Conservation (phyloP, 2,329 filamentous ascomycete genomes). For the Fusarium beomiforme region DNA sequence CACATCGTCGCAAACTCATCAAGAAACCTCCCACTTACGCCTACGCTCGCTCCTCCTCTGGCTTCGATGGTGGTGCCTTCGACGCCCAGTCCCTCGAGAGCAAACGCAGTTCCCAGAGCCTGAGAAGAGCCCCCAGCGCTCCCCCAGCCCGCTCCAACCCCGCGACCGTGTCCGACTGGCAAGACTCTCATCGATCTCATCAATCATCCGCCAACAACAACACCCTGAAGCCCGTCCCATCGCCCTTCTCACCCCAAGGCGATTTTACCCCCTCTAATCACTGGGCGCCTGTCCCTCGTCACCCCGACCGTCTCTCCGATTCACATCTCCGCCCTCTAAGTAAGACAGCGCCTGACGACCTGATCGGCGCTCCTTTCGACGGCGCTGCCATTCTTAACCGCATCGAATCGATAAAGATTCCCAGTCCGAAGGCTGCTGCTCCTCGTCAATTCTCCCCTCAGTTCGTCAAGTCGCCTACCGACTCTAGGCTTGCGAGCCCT, state of each 20-base stretch:
- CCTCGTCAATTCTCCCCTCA: conserved; percentile 47
- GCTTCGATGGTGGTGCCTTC: conserved; percentile 59
- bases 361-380: conserved; percentile 74
- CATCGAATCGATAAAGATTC: conserved; percentile 62
- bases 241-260: conserved; percentile 57
- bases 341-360: conserved; percentile 59
- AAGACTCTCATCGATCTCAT: conserved; percentile 46
- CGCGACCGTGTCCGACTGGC: conserved; percentile 61
- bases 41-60: conserved; percentile 59
- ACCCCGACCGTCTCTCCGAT: conserved; percentile 43
- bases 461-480: conserved; percentile 62
- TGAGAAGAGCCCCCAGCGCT: conserved; percentile 69
- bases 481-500: conserved; percentile 62
- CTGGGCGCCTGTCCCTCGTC: conserved; percentile 43
- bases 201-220: conserved; percentile 55
- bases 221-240: conserved; percentile 56
- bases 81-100: conserved; percentile 68
- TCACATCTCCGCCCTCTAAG: conserved; percentile 39
- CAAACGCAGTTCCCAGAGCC: conserved; percentile 71
- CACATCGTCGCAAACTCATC: conserved; percentile 68
- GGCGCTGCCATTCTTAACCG: conserved; percentile 69
- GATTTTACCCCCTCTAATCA: conserved; percentile 55
- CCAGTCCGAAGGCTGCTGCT: conserved; percentile 44
- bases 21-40: conserved; percentile 68
- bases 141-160: conserved; percentile 60